A percentile compares a stretch with the other conserved stretches of the same genome.
phyloP scores from a whole-genome alignment of 495 filamentous ascomycete genomes.

The Xylaria scruposa region DNA sequence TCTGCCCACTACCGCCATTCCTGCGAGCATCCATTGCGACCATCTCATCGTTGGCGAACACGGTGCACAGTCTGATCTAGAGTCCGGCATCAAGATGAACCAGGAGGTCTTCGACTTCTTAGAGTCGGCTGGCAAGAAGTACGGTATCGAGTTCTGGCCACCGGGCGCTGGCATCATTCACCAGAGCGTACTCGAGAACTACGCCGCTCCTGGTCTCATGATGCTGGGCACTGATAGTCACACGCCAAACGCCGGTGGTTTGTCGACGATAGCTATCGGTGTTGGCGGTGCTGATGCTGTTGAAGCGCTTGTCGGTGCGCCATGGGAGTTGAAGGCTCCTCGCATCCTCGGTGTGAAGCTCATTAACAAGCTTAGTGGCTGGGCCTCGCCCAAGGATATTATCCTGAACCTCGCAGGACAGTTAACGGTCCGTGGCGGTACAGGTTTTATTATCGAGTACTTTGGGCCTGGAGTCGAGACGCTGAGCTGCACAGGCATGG shows the following conservation, averaged over 20 bases:
- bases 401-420: conserved; percentile 89
- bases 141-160: conserved; percentile 98
- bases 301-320: conserved; percentile 93
- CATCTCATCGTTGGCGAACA: conserved; percentile 97
- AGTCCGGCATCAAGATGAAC: conserved; percentile 86
- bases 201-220: conserved; percentile 96
- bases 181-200: conserved; percentile 98
- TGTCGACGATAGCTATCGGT: conserved; percentile 94
- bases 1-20: conserved; percentile 88
- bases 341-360: conserved; percentile 86
- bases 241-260: conserved; percentile 92
- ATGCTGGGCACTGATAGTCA: conserved; percentile 99
- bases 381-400: conserved; percentile 94
- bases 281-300: conserved; percentile 98
- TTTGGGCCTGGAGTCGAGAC: conserved; percentile 84
- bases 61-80: conserved; percentile 87
- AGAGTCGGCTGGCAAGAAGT: conserved; percentile 92
- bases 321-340: conserved; percentile 97
- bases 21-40: conserved; percentile 97
- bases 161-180: conserved; percentile 99
- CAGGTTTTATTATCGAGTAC: conserved; percentile 94
- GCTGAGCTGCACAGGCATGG: conserved; percentile 91
- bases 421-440: conserved; percentile 92
- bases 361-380: conserved; percentile 82
- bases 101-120: conserved; percentile 98